Evolutionary conservation across 2,329 filamentous ascomycete species (phyloP).

Genomic region (Podosphaera aphanis): DNA sequence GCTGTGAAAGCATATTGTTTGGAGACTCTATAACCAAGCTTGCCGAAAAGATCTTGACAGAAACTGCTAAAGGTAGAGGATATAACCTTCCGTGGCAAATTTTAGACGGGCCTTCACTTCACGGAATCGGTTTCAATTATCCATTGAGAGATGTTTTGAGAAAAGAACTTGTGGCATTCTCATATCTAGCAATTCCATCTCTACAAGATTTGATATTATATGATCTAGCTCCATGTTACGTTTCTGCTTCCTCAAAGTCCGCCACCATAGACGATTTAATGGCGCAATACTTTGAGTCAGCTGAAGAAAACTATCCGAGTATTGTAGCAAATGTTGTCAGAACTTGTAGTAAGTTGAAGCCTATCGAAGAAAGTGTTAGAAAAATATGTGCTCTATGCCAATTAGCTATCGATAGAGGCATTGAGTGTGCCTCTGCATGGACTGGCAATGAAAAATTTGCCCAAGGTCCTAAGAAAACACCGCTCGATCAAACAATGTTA

Average conservation of each 20-base stretch:
- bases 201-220: slow-evolving; percentile 26
- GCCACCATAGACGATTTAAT: slow-evolving; percentile 82
- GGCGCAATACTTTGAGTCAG: slow-evolving; percentile 64
- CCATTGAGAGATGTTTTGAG: slow-evolving; percentile 69
- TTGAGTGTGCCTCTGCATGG: too few species aligned
- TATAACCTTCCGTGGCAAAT: slow-evolving; percentile 63
- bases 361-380: too few species aligned
- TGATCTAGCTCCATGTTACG: slow-evolving; percentile 16
- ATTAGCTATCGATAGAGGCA: too few species aligned
- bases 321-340: slow-evolving; percentile 90
- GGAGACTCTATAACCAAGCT: slow-evolving; percentile 73
- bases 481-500: too few species aligned
- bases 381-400: too few species aligned
- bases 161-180: slow-evolving; percentile 52
- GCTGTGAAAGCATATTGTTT: slow-evolving; percentile 51
- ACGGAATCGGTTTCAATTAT: slow-evolving; percentile 33
- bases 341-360: slow-evolving; percentile 60
- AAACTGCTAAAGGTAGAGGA: slow-evolving; percentile 78
- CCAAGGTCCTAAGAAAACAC: too few species aligned
- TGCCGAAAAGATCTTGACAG: slow-evolving; percentile 62
- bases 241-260: slow-evolving; percentile 27
- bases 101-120: slow-evolving; percentile 36
- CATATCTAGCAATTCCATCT: slow-evolving; percentile 26
- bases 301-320: slow-evolving; percentile 67
- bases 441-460: too few species aligned